A percentile compares a stretch with the other conserved stretches of the same genome.
These are phyloP conservation scores for Xylaria palmicola DNA, from an alignment of 495 filamentous ascomycete species.

Conservation along the genomic window DNA sequence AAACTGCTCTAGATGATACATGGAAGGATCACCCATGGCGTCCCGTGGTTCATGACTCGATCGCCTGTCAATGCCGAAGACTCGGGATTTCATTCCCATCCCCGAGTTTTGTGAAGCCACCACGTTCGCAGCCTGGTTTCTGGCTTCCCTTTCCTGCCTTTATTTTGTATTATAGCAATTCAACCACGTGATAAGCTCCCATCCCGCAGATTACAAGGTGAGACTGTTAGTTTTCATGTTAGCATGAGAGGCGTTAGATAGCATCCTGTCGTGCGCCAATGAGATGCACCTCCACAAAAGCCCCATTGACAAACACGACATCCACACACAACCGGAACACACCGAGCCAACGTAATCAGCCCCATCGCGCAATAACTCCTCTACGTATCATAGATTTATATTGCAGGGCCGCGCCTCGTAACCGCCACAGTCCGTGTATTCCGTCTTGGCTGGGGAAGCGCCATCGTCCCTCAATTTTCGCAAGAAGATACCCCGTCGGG, in stretches of 20 bases:
- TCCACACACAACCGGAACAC: not conserved
- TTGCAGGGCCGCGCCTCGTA: not conserved
- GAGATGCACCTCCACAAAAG: slow-evolving; percentile 11
- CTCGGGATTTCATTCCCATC: not conserved
- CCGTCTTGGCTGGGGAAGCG: not conserved
- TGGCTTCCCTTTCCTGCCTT: not conserved
- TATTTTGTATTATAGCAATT: too few species aligned
- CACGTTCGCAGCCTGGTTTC: not conserved
- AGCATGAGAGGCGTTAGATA: not conserved
- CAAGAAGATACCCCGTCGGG: not conserved
- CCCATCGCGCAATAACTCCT: slow-evolving; percentile 7
- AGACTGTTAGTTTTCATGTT: not conserved
- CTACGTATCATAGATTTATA: not conserved
- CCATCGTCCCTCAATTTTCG: not conserved
- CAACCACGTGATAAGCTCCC: not conserved
- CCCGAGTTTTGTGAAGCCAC: not conserved
- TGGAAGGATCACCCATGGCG: not conserved
- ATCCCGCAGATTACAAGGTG: not conserved
- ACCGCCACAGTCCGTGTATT: not conserved
- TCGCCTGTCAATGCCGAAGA: not conserved
- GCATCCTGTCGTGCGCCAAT: not conserved
- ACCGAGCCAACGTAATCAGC: slow-evolving; percentile 4
- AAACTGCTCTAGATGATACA: too few species aligned
- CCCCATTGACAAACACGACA: slow-evolving; percentile 7
- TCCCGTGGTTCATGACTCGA: not conserved